Conservation (phyloP, 768 basidiomycete genomes). For the Crucibulum laeve region DNA sequence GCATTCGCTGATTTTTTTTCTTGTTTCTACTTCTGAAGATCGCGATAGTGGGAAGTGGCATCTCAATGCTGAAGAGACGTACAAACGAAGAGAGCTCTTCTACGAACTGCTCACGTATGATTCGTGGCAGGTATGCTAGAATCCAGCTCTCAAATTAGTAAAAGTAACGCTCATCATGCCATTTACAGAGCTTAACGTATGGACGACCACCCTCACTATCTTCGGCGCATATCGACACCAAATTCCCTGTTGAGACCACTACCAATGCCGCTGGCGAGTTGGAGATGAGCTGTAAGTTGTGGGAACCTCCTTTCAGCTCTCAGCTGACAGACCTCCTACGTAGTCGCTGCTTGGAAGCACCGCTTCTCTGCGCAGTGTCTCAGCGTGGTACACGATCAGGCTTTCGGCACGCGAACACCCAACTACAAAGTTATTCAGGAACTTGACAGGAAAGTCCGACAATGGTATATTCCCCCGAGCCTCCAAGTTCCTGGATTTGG, state of each 20-base stretch:
- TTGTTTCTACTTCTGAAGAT: conserved; percentile 32
- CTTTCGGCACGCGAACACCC: conserved; percentile 59
- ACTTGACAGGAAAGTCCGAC: conserved; percentile 62
- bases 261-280: conserved; percentile 43
- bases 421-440: conserved; percentile 59
- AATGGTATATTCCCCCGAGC: conserved; percentile 60
- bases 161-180: conserved; percentile 2
- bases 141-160: conserved; percentile 1
- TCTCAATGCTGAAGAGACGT: conserved; percentile 49
- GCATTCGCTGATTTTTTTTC: conserved; percentile 3
- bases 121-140: conserved; percentile 65
- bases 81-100: conserved; percentile 53
- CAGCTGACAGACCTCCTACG: conserved; percentile 2
- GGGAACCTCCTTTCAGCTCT: neutral
- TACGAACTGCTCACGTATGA: conserved; percentile 68
- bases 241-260: conserved; percentile 43
- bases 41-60: conserved; percentile 68
- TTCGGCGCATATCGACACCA: conserved; percentile 49
- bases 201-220: conserved; percentile 68
- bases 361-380: conserved; percentile 58
- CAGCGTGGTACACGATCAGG: conserved; percentile 61
- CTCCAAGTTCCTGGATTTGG: conserved; percentile 63
- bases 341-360: conserved; percentile 70
- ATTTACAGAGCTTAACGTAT: conserved; percentile 59
- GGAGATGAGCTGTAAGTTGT: conserved; percentile 58